These are phyloP conservation scores for Camelina hispida DNA, from an alignment of 345 rosid species.

Conservation along the genomic window DNA sequence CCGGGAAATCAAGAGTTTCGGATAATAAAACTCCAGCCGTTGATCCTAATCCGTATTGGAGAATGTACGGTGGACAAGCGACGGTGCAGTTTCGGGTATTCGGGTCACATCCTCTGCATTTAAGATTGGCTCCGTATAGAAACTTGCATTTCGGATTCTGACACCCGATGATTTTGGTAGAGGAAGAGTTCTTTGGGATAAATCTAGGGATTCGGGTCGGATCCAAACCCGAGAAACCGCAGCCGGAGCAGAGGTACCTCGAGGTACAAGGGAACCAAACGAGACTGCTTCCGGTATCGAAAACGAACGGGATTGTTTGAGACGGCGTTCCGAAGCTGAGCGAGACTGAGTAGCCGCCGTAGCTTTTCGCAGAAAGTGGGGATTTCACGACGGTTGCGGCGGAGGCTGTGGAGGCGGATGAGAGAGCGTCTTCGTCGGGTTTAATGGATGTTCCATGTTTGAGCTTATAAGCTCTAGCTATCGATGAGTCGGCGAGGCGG, in stretches of 20 bases:
- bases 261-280: constrained; percentile 95
- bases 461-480: constrained; percentile 70
- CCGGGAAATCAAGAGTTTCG: constrained; percentile 61
- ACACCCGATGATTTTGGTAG: constrained; percentile 65
- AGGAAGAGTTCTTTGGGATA: constrained; percentile 62
- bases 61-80: constrained; percentile 70
- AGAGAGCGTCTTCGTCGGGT: constrained; percentile 36
- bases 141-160: constrained; percentile 64
- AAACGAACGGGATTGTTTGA: constrained; percentile 56
- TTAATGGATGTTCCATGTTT: constrained; percentile 41
- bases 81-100: constrained; percentile 58
- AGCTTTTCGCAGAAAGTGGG: constrained; percentile 68
- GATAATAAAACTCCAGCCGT: constrained; percentile 71
- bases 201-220: constrained; percentile 51
- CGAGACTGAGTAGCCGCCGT: constrained; percentile 77
- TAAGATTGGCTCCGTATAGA: constrained; percentile 56
- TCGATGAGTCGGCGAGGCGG: constrained; percentile 57
- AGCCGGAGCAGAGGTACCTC: constrained; percentile 59
- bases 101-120: constrained; percentile 54
- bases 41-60: constrained; percentile 77
- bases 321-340: constrained; percentile 92
- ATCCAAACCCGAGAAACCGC: constrained; percentile 56
- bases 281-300: constrained; percentile 92
- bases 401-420: constrained; percentile 31
- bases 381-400: constrained; percentile 41